Evolutionary conservation across 805 yeast species (phyloP), one percentile per base, ranked within the genome.

Genomic region (Candida loeiensis): DNA sequence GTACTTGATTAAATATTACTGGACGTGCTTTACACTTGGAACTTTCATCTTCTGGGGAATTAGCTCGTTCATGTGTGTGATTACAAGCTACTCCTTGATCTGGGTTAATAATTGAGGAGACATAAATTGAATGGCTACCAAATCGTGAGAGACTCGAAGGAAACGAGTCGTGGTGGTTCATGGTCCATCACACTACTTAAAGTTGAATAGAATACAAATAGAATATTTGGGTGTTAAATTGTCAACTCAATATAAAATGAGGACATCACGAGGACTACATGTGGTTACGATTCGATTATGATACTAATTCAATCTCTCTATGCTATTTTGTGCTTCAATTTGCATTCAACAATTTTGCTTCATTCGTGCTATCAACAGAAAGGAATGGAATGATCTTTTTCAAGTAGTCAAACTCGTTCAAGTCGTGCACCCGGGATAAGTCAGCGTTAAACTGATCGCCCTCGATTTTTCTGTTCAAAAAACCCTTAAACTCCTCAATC

Each of bases 401-500:
- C 41, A 66, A 63, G 41, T 64, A 68, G 20, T 57, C 62, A 9
- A 41, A 46, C 43, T 68, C 72, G 29, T 29, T 38, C 12, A 45
- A 29, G n/a, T 39, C 44, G n/a, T 11, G 34, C 4, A 22, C 16
- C 36, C 31, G 30, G 2, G 41, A 16, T 9, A 31, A 34, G 32
- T 45, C 44, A 21, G 36, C 41, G 34, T 44, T 48, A 42, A 57
- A 53, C 26, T 53, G 56, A 41, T 62, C 67, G 22, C 49, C 38
- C 28, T 58, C 64, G 31, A 63, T 59, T 36, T 61, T 54, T 6
- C 49, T 50, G 38, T 51, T 52, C 43, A 72, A 53, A 43, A 64
- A 75, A 4, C 44, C 39, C 46, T 71, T 76, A 51, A 73, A 73
- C 48, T 75, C 80, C 11, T 65, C 63, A 16, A 76, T 72, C 30